Base-by-base conservation (phyloP, 2,329 filamentous ascomycete species). In the Aureobasidium sp. region DNA sequence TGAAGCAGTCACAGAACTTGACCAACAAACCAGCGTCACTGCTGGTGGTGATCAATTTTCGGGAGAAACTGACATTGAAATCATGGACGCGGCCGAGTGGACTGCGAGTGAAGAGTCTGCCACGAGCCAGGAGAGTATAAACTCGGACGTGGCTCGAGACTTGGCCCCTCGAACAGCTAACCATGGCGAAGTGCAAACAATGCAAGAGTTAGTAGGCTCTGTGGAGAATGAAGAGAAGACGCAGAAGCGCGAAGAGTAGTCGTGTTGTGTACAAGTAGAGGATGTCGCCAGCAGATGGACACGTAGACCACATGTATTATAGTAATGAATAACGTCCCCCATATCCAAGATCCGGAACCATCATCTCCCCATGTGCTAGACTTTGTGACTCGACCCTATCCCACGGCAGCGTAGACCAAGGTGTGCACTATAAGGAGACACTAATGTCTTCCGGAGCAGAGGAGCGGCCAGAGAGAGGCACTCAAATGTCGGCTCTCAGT, bases 31-130 rank as follows among this genome's bases (percentile, higher is more conserved):
- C 11, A 68, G 62, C 29, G 31, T 67, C 17, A 66, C 64, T 7
- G 60, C 61, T 5, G 68, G 68, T 31, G 69, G 69, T 8, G 69
- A 71, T 33, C 66, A 63, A 24, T 70, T 72, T 44, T 58, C 64
- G 33, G 69, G 70, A n/a, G 69, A 70, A 44, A 64, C 64, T 47
- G 69, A 70, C 12, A 27, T 68, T 4, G 63, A 44, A 9, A 54
- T 70, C 22, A 65, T 66, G 37, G 68, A 68, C 49, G 66, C 65
- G 44, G 19, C 37, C 19, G 63, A 66, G 17, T 37, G 24, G n/a
- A 33, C 33, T 35, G 52, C 39, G 35, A 44, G 22, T 17, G 57
- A 57, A 14, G 58, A 56, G 14, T 22, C 12, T 27, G n/a, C 57
- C 31, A 64, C 62, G 22, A 40, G 37, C 15, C 63, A 68, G 49